These are phyloP conservation scores for Pichia sporocuriosa DNA, from an alignment of 805 yeast species.

Conservation along the genomic window DNA sequence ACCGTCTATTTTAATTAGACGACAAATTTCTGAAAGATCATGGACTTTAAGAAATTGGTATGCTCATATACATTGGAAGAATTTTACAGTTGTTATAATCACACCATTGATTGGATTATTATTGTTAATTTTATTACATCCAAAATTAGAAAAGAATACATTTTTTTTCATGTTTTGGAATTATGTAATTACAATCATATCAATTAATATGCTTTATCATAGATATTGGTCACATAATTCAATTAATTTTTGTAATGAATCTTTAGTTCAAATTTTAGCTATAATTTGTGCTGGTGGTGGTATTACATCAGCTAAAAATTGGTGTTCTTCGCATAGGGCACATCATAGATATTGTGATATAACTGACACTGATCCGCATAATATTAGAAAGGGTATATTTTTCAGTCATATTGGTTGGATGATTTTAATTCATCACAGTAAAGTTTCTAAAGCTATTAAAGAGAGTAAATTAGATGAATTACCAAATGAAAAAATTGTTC, in stretches of 20 bases:
- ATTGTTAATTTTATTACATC: constrained; percentile 4
- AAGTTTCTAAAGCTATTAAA: constrained; percentile 35
- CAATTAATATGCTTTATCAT: constrained; percentile 81
- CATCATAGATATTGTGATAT: constrained; percentile 82
- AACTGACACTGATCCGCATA: constrained; percentile 83
- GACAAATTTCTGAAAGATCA: constrained; percentile 65
- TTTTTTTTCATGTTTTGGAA: constrained; percentile 44
- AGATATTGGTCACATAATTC: constrained; percentile 65
- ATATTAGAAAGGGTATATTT: constrained; percentile 69
- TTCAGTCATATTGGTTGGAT: constrained; percentile 91
- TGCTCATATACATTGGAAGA: constrained; percentile 70
- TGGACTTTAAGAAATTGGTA: constrained; percentile 71
- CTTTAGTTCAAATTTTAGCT: constrained; percentile 45
- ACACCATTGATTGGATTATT: constrained; percentile 40
- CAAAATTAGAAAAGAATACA: constrained; percentile 27
- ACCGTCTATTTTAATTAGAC: constrained; percentile 16
- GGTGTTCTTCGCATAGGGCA: constrained; percentile 81
- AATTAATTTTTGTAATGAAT: constrained; percentile 36
- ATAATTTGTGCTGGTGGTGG: constrained; percentile 67
- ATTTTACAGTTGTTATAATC: constrained; percentile 46
- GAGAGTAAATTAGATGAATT: constrained; percentile 53
- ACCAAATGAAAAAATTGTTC: constrained; percentile 47
- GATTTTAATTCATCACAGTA: constrained; percentile 58
- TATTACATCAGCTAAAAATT: constrained; percentile 67
- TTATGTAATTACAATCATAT: constrained; percentile 57